A percentile compares a stretch with the other conserved stretches of the same genome.
phyloP scores from a whole-genome alignment of 1,284 basidiomycete genomes.

The Schizophyllum amplum region DNA sequence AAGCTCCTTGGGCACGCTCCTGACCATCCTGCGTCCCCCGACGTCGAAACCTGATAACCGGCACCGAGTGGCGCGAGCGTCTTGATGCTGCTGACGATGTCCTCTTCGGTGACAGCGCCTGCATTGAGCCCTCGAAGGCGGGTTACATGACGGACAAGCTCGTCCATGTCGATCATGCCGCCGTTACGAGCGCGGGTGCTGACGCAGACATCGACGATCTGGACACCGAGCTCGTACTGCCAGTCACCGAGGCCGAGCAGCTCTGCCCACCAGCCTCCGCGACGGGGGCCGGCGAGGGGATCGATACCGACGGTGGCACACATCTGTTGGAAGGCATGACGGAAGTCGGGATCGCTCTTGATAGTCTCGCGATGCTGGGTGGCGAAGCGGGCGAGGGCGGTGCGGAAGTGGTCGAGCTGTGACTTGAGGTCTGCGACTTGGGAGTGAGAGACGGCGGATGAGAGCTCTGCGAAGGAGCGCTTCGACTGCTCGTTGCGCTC shows the following conservation, averaged over 20 bases:
- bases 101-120: conserved; percentile 70
- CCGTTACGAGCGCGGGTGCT: conserved; percentile 85
- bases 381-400: conserved; percentile 77
- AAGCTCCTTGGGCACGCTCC: conserved; percentile 69
- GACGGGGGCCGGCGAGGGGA: conserved; percentile 79
- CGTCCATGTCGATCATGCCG: conserved; percentile 84
- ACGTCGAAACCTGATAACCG: conserved; percentile 82
- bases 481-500: conserved; percentile 67
- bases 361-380: conserved; percentile 81
- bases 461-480: conserved; percentile 75
- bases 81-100: conserved; percentile 81
- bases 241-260: conserved; percentile 86
- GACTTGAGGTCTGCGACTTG: conserved; percentile 76
- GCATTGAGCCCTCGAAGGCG: conserved; percentile 65
- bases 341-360: conserved; percentile 77
- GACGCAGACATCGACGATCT: conserved; percentile 95
- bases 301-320: conserved; percentile 94
- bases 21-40: conserved; percentile 60
- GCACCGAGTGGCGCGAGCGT: conserved; percentile 82
- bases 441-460: conserved; percentile 65
- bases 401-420: conserved; percentile 82
- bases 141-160: conserved; percentile 74
- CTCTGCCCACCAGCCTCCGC: conserved; percentile 88
- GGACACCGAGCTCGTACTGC: conserved; percentile 93
- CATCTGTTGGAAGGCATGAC: conserved; percentile 94